Evolutionary conservation across 2,329 filamentous ascomycete species (phyloP), one percentile per base, ranked within the genome.

Genomic region (Cercospora sojina): DNA sequence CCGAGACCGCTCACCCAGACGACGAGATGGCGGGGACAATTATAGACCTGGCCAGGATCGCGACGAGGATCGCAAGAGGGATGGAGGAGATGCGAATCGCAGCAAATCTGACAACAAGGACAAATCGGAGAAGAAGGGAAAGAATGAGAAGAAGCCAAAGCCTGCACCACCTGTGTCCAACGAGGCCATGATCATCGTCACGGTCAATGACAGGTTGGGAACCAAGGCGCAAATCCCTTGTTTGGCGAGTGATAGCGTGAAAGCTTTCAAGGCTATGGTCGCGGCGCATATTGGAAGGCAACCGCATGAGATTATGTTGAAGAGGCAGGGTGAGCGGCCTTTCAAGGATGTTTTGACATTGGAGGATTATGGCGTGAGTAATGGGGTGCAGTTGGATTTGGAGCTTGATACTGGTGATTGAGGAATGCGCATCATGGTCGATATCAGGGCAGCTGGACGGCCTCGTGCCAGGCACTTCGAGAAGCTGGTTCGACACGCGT

Each of bases 171-270:
- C 81, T 8, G 75, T 78, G 68, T 79, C 77, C 43, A 80, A 83
- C 5, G 90, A 96, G 76, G 90, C 92, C 64, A 96, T 97, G 90
- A 97, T 98, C 72, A 87, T 96, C 60, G 93, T 98, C 18, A 88
- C 94, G 74, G 88, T 98, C 76, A 98, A 98, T 78, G 94, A 98
- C 79, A 87, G 94, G n/a, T 83, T 98, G 38, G 94, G 94, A 12
- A 97, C 94, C n/a, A 97, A 97, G 76, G 92, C 93, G 16, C 90
- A 91, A 61, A 95, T 98, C 70, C 94, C 94, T 0, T 97, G 93
- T 77, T 83, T 97, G 65, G 89, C 91, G 0, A 90, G 88, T 3
- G 94, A 98, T 80, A 89, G 89, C 7, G 89, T 97, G 71, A 90
- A 89, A 70, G 85, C 93, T 67, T 92, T 97, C 82, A 97, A 97